phyloP scores from a whole-genome alignment of 2,329 filamentous ascomycete species.

The Calonectria pauciramosa region DNA sequence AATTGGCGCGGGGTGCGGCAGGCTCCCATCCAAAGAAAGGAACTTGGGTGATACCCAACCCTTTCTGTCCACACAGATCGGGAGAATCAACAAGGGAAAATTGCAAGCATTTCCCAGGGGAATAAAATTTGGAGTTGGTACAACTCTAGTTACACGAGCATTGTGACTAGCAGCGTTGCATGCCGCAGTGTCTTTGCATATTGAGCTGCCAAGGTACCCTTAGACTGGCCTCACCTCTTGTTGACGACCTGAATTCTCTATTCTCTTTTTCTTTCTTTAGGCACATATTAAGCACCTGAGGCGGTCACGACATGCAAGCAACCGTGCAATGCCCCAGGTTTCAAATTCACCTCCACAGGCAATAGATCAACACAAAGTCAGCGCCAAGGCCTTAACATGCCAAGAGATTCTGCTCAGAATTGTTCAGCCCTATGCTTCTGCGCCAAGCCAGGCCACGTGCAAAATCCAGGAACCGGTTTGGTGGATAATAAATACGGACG shows the following conservation, averaged over 20 bases:
- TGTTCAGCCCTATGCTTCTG: neutral
- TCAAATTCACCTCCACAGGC: neutral
- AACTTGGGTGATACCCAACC: neutral
- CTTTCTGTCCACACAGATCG: neutral
- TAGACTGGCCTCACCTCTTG: too few relatives aligned
- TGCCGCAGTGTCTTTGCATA: too few relatives aligned
- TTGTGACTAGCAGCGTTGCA: too few relatives aligned
- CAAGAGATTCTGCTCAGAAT: neutral
- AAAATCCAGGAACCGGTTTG: neutral
- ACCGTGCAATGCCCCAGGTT: neutral
- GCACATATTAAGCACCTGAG: too few relatives aligned
- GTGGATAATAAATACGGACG: neutral
- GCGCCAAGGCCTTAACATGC: neutral
- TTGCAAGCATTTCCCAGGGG: too few relatives aligned
- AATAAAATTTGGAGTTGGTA: too few relatives aligned
- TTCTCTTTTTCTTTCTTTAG: too few relatives aligned
- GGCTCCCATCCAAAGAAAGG: neutral
- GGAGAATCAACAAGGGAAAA: too few relatives aligned
- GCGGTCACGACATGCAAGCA: too few relatives aligned
- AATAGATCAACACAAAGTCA: neutral
- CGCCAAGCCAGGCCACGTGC: neutral
- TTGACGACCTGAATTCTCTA: too few relatives aligned
- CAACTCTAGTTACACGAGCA: too few relatives aligned
- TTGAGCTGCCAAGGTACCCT: too few relatives aligned
- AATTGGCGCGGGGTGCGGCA: neutral